phyloP scores from a whole-genome alignment of 176 grass and related monocot genomes.

The Musa acuminata region DNA sequence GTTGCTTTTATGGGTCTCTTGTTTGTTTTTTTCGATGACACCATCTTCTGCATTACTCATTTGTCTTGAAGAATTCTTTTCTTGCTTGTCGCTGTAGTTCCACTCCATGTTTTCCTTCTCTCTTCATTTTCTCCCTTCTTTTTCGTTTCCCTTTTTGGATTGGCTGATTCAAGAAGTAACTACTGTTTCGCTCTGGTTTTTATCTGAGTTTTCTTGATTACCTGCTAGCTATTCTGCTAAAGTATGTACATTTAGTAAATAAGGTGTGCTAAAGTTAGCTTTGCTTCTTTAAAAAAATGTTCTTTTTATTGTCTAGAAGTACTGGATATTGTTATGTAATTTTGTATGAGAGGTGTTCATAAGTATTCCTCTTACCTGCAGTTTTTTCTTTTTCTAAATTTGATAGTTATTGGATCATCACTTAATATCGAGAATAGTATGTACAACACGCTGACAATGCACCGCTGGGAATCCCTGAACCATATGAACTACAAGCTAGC shows the following conservation, averaged over 20 bases:
- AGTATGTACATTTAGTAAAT: no score
- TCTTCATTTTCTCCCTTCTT: no score
- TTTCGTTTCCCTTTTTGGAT: no score
- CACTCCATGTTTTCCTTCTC: no score
- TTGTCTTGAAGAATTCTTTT: no score
- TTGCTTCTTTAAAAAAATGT: not conserved
- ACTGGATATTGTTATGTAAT: not conserved
- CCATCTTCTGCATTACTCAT: no score
- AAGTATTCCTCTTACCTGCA: not conserved
- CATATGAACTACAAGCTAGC: conserved; percentile 40
- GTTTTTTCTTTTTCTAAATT: not conserved
- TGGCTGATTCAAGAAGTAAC: no score
- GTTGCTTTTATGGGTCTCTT: not conserved
- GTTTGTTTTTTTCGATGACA: not conserved
- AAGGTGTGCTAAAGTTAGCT: not conserved
- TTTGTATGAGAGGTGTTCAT: not conserved
- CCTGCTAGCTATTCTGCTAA: no score
- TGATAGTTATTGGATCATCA: conserved; percentile 11
- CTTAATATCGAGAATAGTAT: conserved; percentile 35
- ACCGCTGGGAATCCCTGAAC: conserved; percentile 50
- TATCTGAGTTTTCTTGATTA: no score
- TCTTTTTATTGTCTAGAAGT: not conserved
- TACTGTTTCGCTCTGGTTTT: no score
- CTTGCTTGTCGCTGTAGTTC: no score
- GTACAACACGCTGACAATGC: conserved; percentile 36